Conservation (phyloP, 306 rosid genomes). For the Cyclanthera cordifolia region DNA sequence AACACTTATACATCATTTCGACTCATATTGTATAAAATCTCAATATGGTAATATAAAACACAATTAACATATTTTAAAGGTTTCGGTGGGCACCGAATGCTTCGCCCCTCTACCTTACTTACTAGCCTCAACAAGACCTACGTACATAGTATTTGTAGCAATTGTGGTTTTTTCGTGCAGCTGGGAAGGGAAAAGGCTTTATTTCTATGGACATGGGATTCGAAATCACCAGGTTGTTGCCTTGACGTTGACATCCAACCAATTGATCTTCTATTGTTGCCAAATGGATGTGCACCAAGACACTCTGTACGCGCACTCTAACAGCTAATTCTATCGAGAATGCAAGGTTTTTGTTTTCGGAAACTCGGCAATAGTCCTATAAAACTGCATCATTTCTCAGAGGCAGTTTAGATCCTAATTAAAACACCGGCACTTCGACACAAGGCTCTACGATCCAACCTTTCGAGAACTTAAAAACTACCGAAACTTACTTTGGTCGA, state of each 20-base stretch:
- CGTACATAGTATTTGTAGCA: no score
- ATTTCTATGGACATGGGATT: conserved; percentile 58
- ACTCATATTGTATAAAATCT: no score
- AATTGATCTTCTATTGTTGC: conserved; percentile 51
- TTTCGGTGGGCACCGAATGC: no score
- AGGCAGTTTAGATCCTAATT: conserved; percentile 62
- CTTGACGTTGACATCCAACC: conserved; percentile 47
- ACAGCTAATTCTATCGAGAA: conserved; percentile 59
- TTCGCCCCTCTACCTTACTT: no score
- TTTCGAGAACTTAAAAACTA: conserved; percentile 33
- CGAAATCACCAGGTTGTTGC: conserved; percentile 76
- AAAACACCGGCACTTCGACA: conserved; percentile 57
- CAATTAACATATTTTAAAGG: no score
- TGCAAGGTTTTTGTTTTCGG: conserved; percentile 63
- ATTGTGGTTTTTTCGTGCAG: conserved; percentile 20
- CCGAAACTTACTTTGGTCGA: conserved; percentile 61
- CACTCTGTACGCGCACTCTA: conserved; percentile 43
- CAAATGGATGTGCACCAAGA: conserved; percentile 54
- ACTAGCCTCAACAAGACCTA: no score
- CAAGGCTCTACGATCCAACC: conserved; percentile 45
- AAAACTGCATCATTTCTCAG: conserved; percentile 39
- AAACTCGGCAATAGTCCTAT: conserved; percentile 50
- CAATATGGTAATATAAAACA: no score
- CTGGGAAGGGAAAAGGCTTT: conserved; percentile 53
- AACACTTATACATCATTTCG: no score